These are phyloP conservation scores for Venturia asperata DNA, from an alignment of 2,329 filamentous ascomycete genomes.

Conservation along the genomic window DNA sequence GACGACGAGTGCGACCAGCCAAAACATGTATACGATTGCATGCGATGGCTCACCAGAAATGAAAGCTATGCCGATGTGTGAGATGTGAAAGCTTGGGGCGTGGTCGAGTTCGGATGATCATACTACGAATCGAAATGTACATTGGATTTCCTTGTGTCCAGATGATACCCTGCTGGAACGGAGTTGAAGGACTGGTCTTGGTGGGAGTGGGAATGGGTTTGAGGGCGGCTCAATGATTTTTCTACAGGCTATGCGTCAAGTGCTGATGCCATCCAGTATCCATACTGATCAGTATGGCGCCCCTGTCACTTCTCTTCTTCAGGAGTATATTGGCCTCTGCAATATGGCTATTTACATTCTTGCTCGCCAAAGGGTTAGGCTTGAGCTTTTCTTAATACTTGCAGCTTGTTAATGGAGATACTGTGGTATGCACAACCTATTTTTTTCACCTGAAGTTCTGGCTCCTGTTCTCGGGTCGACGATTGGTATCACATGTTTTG, in stretches of 20 bases:
- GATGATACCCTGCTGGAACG: not conserved
- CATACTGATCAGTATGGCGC: not conserved
- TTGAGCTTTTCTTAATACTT: not conserved
- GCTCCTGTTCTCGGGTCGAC: not conserved
- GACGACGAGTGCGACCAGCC: not conserved
- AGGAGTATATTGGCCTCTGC: not conserved
- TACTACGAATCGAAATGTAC: not conserved
- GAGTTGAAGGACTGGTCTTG: not conserved
- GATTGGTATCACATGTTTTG: not conserved
- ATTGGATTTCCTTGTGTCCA: not conserved
- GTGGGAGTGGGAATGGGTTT: not conserved
- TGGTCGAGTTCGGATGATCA: not conserved
- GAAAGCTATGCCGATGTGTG: not conserved
- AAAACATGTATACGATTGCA: not conserved
- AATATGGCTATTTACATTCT: not conserved
- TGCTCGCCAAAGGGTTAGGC: not conserved
- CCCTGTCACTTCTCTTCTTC: constrained; percentile 4
- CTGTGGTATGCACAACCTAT: not conserved
- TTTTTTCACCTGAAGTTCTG: not conserved
- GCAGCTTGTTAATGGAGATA: not conserved
- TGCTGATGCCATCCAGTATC: constrained; percentile 3
- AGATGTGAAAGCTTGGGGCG: not conserved
- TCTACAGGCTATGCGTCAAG: not conserved
- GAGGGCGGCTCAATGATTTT: not conserved
- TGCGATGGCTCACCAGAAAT: not conserved